Conservation (phyloP, 768 basidiomycete genomes). For the Pleurotus platypus region DNA sequence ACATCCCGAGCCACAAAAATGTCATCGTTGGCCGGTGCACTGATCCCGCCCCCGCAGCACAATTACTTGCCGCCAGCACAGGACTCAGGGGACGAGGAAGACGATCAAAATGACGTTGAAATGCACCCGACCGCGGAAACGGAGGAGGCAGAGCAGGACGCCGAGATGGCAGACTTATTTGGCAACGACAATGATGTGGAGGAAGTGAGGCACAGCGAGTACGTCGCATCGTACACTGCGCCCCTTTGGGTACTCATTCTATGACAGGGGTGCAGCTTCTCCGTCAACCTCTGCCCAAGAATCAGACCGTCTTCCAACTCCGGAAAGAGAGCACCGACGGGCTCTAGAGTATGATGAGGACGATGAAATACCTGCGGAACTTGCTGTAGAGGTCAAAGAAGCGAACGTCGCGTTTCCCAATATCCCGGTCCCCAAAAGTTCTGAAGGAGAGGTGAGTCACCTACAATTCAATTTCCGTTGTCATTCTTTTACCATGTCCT, state of each 20-base stretch:
- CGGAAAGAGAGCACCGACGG: conserved; percentile 58
- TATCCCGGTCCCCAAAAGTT: conserved; percentile 73
- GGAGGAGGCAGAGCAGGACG: conserved; percentile 33
- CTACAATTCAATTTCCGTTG: not conserved
- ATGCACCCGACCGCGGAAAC: conserved; percentile 30
- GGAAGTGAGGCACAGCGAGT: conserved; percentile 51
- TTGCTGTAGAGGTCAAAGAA: conserved; percentile 55
- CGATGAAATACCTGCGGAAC: conserved; percentile 51
- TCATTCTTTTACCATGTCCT: conserved; percentile 1
- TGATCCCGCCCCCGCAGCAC: conserved; percentile 27
- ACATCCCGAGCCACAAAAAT: conserved; percentile 22
- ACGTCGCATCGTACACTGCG: not conserved
- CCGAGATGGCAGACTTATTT: conserved; percentile 77
- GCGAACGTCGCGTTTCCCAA: conserved; percentile 84
- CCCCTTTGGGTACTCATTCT: conserved; percentile 1
- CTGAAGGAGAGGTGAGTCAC: conserved; percentile 72
- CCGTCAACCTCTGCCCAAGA: conserved; percentile 49
- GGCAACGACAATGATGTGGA: conserved; percentile 63
- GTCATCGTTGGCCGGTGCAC: conserved; percentile 60
- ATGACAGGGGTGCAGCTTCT: conserved; percentile 29
- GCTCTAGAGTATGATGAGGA: conserved; percentile 83
- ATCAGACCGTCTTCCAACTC: conserved; percentile 65
- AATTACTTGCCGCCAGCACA: not conserved
- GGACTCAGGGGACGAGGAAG: not conserved
- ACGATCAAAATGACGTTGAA: conserved; percentile 32